Evolutionary conservation across 2,329 filamentous ascomycete species (phyloP).

Genomic region (Lachnellula suecica): DNA sequence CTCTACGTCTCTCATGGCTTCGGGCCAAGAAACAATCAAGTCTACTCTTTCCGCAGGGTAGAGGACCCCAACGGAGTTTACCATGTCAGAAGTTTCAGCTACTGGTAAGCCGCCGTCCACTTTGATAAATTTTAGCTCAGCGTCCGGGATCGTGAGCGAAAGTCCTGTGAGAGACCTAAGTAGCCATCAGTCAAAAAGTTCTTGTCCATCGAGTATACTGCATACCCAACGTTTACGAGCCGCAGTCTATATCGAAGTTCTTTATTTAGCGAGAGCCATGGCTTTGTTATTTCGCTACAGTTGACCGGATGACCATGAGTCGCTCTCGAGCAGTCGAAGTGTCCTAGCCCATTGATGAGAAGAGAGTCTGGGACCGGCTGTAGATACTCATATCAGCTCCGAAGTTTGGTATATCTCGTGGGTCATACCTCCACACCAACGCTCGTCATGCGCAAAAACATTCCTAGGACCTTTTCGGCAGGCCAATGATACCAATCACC

Average conservation of each 20-base stretch:
- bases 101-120: conserved; percentile 27
- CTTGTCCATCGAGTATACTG: not conserved
- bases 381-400: not conserved
- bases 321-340: not conserved
- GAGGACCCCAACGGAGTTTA: not conserved
- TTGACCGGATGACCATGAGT: not conserved
- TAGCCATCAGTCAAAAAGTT: not conserved
- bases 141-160: conserved; percentile 18
- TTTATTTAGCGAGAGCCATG: conserved; percentile 17
- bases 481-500: not conserved
- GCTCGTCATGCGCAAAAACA: not conserved
- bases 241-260: conserved; percentile 20
- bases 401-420: no score
- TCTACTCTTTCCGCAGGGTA: not conserved
- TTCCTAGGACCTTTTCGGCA: not conserved
- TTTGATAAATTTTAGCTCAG: conserved; percentile 14
- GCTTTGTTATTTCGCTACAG: not conserved
- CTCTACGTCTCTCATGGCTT: not conserved
- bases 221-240: conserved; percentile 21
- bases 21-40: not conserved
- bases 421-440: not conserved
- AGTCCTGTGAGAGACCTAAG: conserved; percentile 23
- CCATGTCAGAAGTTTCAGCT: conserved; percentile 1
- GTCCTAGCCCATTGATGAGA: not conserved
- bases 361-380: not conserved